Evolutionary conservation across 768 basidiomycete genomes (phyloP).

Genomic region (Mrakia blollopis): DNA sequence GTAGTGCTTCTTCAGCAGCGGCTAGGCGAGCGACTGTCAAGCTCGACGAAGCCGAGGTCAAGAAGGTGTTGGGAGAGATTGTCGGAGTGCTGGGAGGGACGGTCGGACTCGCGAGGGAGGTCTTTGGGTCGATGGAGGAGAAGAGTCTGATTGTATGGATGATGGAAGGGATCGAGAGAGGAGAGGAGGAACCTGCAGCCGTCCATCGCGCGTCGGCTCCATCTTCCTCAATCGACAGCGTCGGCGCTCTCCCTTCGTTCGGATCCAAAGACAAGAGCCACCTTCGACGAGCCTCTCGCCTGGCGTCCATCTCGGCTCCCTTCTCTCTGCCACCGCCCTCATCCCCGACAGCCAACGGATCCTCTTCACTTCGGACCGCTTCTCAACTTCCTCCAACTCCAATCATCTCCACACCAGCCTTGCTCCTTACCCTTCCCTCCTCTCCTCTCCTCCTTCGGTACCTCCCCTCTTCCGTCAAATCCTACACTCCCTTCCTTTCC

Average conservation of each 20-base stretch:
- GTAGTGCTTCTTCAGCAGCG: conserved; percentile 23
- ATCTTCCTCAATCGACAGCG: neutral
- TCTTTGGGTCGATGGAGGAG: conserved; percentile 50
- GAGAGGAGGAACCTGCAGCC: conserved; percentile 25
- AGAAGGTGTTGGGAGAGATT: conserved; percentile 56
- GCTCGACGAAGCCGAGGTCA: conserved; percentile 43
- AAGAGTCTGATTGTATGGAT: conserved; percentile 20
- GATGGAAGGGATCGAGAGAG: conserved; percentile 26
- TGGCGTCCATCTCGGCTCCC: conserved; percentile 41
- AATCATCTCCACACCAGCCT: conserved; percentile 57
- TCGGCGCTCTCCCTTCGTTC: neutral
- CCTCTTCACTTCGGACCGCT: neutral
- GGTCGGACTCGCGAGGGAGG: conserved; percentile 53
- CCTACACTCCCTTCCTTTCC: conserved; percentile 80
- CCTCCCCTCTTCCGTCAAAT: conserved; percentile 63
- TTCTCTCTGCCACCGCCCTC: conserved; percentile 36
- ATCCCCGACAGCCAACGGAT: conserved; percentile 38
- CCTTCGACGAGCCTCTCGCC: conserved; percentile 43
- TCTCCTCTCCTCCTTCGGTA: conserved; percentile 69
- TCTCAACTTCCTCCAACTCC: conserved; percentile 3
- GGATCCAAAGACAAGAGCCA: conserved; percentile 4
- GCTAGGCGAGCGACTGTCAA: conserved; percentile 33
- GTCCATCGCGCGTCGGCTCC: conserved; percentile 51
- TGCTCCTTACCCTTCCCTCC: conserved; percentile 71
- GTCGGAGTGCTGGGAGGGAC: conserved; percentile 58